Evolutionary conservation across 2,329 filamentous ascomycete genomes (phyloP), one percentile per base, ranked within the genome.

Genomic region (Xylariales sp.): DNA sequence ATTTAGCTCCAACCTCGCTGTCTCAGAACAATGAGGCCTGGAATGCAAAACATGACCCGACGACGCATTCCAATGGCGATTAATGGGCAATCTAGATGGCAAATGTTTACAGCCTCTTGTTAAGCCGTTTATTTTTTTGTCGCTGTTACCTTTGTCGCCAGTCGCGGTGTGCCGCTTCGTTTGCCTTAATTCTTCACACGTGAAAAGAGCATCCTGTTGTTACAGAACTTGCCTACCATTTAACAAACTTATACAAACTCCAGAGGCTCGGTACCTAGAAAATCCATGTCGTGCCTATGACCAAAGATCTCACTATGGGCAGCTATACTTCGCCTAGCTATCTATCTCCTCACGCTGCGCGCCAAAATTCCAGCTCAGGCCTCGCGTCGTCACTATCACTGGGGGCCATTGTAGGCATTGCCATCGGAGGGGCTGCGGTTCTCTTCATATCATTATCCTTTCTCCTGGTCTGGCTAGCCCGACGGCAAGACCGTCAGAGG

Each of bases 371-470:
- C 5, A 15, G 36, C 29, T 40, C 21, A 37, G 16, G 27, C 5
- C 16, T 29, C 16, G 21, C 24, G 6, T 23, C 28, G 7, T 11
- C 11, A 11, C 46, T 63, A 24, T 57, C 57, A 4, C 51, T 54
- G n/a, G 58, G 60, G 15, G 54, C 49, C 15, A 52, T 67, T 39
- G 50, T 75, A 23, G 62, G 62, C 38, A 68, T 77, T 38, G 65
- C 66, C 11, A 45, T 78, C 18, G 64, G 64, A 21, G 70, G 70
- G n/a, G 66, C 67, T 13, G 48, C 69, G 3, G 37, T 73, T 6
- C 41, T 76, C 12, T 70, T 72, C 49, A 54, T 62, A 2, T 54
- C n/a, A 8, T 8, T 25, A 8, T 8, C 29, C 10, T 30, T 8
- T 8, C 29, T 30, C 8, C 29, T 30, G 10, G 16, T 30, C 16